These are phyloP conservation scores for Arthrocladium fulminans DNA, from an alignment of 2,329 filamentous ascomycete species.

Conservation along the genomic window DNA sequence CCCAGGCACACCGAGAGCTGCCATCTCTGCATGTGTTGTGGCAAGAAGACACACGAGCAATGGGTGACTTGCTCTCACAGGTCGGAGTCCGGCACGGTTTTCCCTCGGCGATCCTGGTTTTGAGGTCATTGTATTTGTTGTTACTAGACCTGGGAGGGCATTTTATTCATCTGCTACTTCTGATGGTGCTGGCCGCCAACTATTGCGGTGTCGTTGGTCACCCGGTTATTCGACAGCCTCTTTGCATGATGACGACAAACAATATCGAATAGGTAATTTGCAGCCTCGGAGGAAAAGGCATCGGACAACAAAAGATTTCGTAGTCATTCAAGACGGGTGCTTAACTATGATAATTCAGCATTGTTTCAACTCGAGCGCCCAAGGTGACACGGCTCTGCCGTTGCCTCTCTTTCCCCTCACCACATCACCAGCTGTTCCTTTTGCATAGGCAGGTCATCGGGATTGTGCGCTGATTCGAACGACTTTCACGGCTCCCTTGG, in stretches of 20 bases:
- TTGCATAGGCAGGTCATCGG: too few relatives aligned
- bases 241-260: background rate
- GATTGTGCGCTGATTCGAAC: too few relatives aligned
- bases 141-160: background rate
- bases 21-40: background rate
- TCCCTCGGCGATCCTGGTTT: background rate
- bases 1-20: too few relatives aligned
- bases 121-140: background rate
- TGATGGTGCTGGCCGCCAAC: slow-evolving; percentile 3
- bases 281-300: background rate
- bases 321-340: background rate
- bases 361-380: background rate
- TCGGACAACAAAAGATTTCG: background rate
- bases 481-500: background rate
- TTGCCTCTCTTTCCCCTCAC: too few relatives aligned
- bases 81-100: too few relatives aligned
- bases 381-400: background rate
- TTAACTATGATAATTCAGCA: background rate
- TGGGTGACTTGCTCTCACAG: background rate
- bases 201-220: background rate
- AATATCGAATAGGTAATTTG: background rate
- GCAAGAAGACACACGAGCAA: background rate
- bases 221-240: background rate
- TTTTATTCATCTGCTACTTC: background rate
- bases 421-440: too few relatives aligned